Percentiles rank a stretch among this genome's conserved stretches.
Conservation (phyloP, 139 green algal species). For the Limnomonas spitsbergensis region DNA sequence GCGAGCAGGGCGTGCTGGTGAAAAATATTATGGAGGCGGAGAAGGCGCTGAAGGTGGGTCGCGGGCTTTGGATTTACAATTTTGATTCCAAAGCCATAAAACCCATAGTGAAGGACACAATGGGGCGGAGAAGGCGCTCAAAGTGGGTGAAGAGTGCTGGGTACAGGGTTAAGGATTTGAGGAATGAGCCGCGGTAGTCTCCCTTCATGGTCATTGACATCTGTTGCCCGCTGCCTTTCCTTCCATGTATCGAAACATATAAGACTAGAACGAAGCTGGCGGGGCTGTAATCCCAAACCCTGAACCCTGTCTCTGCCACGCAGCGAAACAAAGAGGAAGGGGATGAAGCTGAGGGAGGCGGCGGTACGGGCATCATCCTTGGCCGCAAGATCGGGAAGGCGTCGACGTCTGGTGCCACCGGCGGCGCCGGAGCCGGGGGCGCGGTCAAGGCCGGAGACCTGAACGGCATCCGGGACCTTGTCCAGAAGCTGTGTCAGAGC, state of each 20-base stretch:
- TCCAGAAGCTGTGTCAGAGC: slow-evolving; percentile 68
- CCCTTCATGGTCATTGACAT: background rate
- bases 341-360: background rate
- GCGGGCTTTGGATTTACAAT: background rate
- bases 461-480: slow-evolving; percentile 39
- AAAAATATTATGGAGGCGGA: slow-evolving; percentile 63
- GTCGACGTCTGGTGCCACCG: slow-evolving; percentile 4
- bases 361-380: slow-evolving; percentile 54
- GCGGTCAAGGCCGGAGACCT: slow-evolving; percentile 37
- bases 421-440: background rate
- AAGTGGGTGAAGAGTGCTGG: too few species aligned
- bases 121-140: slow-evolving; percentile 58
- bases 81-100: too few species aligned
- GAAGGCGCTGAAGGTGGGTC: slow-evolving; percentile 52
- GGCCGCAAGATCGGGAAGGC: slow-evolving; percentile 15
- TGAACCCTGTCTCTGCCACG: too few species aligned
- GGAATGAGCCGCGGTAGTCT: background rate
- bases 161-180: background rate
- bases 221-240: too few species aligned
- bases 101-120: slow-evolving; percentile 70
- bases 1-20: slow-evolving; percentile 61
- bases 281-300: too few species aligned
- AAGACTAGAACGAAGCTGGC: too few species aligned
- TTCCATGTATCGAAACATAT: too few species aligned
- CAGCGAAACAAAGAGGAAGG: background rate